phyloP scores from a whole-genome alignment of 2,329 filamentous ascomycete genomes.

The Fusarium pseudocircinatum region DNA sequence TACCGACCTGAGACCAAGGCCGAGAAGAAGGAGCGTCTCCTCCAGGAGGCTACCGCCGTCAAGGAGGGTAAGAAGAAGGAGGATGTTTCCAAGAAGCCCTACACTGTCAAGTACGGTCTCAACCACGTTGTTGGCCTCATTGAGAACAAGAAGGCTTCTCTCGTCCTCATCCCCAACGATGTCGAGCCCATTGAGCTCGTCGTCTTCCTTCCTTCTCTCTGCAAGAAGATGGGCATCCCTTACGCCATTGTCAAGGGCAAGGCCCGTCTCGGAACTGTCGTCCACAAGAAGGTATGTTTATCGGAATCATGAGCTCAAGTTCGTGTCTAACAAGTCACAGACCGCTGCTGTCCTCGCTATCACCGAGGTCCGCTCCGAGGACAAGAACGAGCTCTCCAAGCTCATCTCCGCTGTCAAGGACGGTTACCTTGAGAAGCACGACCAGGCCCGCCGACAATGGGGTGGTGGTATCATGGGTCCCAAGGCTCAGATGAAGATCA shows the following conservation, averaged over 20 bases:
- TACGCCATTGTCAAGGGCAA: conserved; percentile 99
- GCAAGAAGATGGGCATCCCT: conserved; percentile 99
- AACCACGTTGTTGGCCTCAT: conserved; percentile 98
- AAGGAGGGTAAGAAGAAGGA: conserved; percentile 99
- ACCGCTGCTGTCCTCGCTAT: conserved; percentile 95
- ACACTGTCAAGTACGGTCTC: conserved; percentile 98
- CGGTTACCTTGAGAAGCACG: conserved; percentile 95
- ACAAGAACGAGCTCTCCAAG: conserved; percentile 98
- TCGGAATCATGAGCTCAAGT: too few relatives aligned
- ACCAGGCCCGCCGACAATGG: conserved; percentile 92
- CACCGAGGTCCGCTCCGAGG: conserved; percentile 96
- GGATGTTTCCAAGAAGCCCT: conserved; percentile 99
- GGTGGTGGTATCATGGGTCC: conserved; percentile 99
- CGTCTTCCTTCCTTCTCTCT: conserved; percentile 98
- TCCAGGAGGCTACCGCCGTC: conserved; percentile 97
- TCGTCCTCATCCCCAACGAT: conserved; percentile 99
- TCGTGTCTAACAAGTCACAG: conserved; percentile 59
- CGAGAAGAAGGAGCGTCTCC: conserved; percentile 99
- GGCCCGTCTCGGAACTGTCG: conserved; percentile 97
- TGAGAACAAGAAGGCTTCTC: conserved; percentile 99
- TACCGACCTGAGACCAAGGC: conserved; percentile 99
- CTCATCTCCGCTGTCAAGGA: conserved; percentile 97
- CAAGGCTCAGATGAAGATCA: conserved; percentile 82
- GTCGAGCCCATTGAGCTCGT: conserved; percentile 99
- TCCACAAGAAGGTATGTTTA: conserved; percentile 91